A percentile compares a stretch with the other conserved stretches of the same genome.
Evolutionary conservation across 805 yeast genomes (phyloP).

Genomic region (Helenozyma rhizophorensis): DNA sequence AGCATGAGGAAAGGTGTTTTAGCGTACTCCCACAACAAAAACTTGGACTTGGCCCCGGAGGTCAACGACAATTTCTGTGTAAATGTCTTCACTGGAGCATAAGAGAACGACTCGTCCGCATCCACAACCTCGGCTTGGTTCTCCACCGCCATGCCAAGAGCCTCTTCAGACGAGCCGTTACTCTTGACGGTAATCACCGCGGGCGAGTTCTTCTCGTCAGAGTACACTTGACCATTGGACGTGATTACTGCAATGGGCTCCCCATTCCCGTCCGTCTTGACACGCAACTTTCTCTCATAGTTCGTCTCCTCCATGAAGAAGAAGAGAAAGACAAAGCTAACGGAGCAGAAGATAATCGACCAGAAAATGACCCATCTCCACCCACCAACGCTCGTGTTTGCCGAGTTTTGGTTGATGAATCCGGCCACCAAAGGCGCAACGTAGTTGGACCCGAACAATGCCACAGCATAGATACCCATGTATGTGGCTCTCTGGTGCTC

Average conservation of each 20-base stretch:
- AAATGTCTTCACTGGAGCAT: constrained; percentile 10
- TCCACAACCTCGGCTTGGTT: constrained; percentile 7
- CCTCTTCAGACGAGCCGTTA: constrained; percentile 3
- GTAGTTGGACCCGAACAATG: constrained; percentile 22
- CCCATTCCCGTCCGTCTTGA: constrained; percentile 5
- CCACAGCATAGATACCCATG: constrained; percentile 14
- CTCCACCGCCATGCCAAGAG: constrained; percentile 4
- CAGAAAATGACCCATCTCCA: constrained; percentile 16
- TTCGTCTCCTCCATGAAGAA: constrained; percentile 16
- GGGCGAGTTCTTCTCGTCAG: constrained; percentile 1
- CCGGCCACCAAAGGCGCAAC: constrained; percentile 16
- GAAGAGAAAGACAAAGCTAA: constrained; percentile 9
- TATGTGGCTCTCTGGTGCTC: constrained; percentile 38
- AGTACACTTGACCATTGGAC: constrained; percentile 2
- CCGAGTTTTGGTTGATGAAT: constrained; percentile 13
- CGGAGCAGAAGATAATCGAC: constrained; percentile 8
- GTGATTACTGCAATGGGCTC: constrained; percentile 9
- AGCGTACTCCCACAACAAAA: constrained; percentile 14
- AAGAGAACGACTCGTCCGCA: constrained; percentile 2
- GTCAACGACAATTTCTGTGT: constrained; percentile 11
- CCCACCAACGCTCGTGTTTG: constrained; percentile 7
- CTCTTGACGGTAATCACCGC: constrained; percentile 1
- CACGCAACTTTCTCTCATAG: constrained; percentile 11
- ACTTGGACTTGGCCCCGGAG: constrained; percentile 7
- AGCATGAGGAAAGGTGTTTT: constrained; percentile 18